Base-by-base conservation (phyloP, 108 stramenopile genomes). In the Epithemia pelagica region DNA sequence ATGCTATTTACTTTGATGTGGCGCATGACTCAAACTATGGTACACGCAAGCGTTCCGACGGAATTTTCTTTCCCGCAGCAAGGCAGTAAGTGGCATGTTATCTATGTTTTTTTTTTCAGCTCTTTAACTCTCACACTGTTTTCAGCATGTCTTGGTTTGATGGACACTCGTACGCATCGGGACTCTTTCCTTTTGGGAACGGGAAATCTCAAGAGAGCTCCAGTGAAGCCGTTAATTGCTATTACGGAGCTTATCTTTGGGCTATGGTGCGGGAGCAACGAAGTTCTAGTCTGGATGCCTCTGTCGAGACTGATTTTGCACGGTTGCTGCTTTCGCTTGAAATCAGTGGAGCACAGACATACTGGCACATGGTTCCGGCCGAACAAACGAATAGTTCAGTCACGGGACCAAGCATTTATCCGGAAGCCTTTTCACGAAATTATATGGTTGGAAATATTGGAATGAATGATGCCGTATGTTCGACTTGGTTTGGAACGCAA, bases 141-240 rank as follows among this genome's bases (percentile, higher is more conserved):
- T 46, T 46, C 37, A 46, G 37, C 37, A 88, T 82, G 53, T 85
- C 86, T 19, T 93, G 92, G 92, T 93, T 85, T 66, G 92, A 93
- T 64, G 89, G 89, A n/a, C 91, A 92, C 52, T 90, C 88, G 19
- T 92, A 82, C 72, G 92, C 89, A 20, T 84, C 89, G 37, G 92
- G 92, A 27, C 55, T 93, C 54, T 93, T 93, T 73, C 87, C 85
- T 54, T 88, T 87, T 67, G 92, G 79, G 15, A 80, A 96, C 64
- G 98, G 96, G 20, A 98, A 98, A 72, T 89, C 89, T 8, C 98
- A 98, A 78, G 98, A 98, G 72, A 94, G 92, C 59, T 93, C 92
- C 20, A 95, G 93, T 67, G 98, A 98, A 81, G 96, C 96, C 32
- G 83, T 94, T 0, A 98, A 98, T 74, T 92, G 96, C 59, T 98